Evolutionary conservation across 1,284 basidiomycete species (phyloP).

Genomic region (Stereum hirsutum): DNA sequence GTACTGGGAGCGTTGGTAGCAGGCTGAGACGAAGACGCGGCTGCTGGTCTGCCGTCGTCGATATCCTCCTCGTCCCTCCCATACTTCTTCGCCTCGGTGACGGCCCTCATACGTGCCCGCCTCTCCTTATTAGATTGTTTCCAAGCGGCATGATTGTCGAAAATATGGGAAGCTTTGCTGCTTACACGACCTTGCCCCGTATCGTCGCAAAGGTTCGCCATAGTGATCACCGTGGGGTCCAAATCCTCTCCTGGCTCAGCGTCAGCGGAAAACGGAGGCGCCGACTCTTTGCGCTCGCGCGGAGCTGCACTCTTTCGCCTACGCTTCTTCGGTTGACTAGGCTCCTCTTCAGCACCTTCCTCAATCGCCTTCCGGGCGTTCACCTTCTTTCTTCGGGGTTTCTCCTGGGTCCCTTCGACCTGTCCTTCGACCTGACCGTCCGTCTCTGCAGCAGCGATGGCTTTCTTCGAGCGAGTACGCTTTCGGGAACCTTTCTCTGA

Average conservation of each 20-base stretch:
- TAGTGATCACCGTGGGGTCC: constrained; percentile 69
- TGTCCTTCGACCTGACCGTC: background rate
- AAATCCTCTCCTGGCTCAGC: constrained; percentile 65
- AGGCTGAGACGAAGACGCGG: constrained; percentile 1
- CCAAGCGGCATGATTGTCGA: constrained; percentile 61
- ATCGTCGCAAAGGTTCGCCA: constrained; percentile 67
- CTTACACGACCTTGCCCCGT: constrained; percentile 67
- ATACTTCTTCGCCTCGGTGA: constrained; percentile 67
- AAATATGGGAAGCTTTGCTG: constrained; percentile 58
- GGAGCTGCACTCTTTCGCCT: background rate
- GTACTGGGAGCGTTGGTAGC: background rate
- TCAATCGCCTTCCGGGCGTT: background rate
- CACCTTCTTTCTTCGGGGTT: background rate
- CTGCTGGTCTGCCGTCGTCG: constrained; percentile 17
- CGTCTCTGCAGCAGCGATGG: background rate
- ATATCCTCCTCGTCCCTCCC: constrained; percentile 44
- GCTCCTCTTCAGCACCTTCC: background rate
- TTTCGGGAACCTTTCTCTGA: background rate
- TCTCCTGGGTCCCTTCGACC: background rate
- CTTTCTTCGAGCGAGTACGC: background rate
- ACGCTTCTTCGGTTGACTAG: background rate
- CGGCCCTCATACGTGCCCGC: constrained; percentile 44
- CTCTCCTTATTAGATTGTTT: constrained; percentile 56
- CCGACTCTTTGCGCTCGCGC: constrained; percentile 23
- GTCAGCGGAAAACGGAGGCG: constrained; percentile 43